phyloP scores from a whole-genome alignment of 192 early-diverging fungal species.

The Backusella psychrophila region DNA sequence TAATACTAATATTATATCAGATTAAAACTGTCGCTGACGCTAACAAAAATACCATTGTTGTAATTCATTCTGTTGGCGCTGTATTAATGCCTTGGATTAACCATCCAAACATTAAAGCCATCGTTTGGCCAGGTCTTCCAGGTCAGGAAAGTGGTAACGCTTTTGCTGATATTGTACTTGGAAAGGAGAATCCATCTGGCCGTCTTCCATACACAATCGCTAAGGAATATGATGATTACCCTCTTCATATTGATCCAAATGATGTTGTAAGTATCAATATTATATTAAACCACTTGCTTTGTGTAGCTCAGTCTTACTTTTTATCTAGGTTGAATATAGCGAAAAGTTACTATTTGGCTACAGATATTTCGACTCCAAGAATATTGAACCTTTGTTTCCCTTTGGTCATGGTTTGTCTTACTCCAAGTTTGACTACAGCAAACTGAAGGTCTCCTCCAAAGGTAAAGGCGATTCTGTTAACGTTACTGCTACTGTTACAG shows the following conservation, averaged over 20 bases:
- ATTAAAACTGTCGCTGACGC: constrained; percentile 38
- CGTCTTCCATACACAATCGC: constrained; percentile 65
- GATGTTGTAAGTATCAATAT: neutral
- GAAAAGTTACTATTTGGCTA: constrained; percentile 60
- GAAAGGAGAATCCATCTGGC: constrained; percentile 56
- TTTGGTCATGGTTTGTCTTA: constrained; percentile 70
- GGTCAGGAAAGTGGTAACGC: constrained; percentile 66
- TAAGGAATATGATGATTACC: constrained; percentile 39
- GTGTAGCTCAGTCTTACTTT: neutral
- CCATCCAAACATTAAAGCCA: constrained; percentile 54
- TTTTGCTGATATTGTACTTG: constrained; percentile 64
- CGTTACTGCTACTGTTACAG: constrained; percentile 24
- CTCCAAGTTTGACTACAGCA: constrained; percentile 53
- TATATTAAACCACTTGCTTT: too few species aligned
- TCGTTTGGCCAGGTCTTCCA: constrained; percentile 52
- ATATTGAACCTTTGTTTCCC: constrained; percentile 48
- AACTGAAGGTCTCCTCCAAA: constrained; percentile 21
- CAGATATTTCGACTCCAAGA: constrained; percentile 43
- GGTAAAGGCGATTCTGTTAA: neutral
- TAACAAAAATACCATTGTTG: constrained; percentile 42
- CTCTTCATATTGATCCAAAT: neutral
- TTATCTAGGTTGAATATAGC: constrained; percentile 46
- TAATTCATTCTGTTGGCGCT: constrained; percentile 48
- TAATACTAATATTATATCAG: neutral
- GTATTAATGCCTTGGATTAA: constrained; percentile 59